Base-by-base conservation (phyloP, 192 early-diverging fungal genomes). In the Backusella sp. region DNA sequence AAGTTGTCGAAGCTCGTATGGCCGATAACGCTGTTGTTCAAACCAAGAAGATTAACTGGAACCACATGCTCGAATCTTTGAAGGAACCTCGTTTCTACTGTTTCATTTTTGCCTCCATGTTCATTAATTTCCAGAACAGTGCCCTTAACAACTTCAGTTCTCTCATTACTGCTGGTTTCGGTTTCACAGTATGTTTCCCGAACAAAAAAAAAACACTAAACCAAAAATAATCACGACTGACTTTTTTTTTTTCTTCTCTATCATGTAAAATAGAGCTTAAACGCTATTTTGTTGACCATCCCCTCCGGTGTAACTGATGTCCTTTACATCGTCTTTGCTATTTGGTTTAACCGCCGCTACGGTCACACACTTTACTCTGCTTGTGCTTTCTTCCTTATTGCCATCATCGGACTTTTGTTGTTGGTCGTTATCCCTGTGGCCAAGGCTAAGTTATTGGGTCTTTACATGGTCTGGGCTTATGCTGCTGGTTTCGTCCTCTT, bases 281-380 rank as follows among this genome's bases (percentile, higher is more conserved):
- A 79, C 34, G 39, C 78, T 15, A 66, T 79, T 69, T 73, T 79
- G 19, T 49, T 79, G 17, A 34, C 36, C 9, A 75, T 79, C 37
- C 78, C 78, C 17, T 46, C 49, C 28, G 78, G 78, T 36, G 23
- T 72, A 28, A 74, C 44, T 30, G 49, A 69, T 75, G 21, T 26
- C 14, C 11, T 75, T 15, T 35, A 39, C 9, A 71, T 79, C 23
- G 17, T 59, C 15, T 2, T 71, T 8, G 78, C 30, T 49, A 65
- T 56, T 19, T 79, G 78, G 78, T 21, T 52, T 32, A 74, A 71
- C 36, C 73, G 73, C 4, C 73, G 69, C 1, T 75, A 59, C 19
- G 56, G 69, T 71, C 35, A 79, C 37, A 69, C 69, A 39, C 52
- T 75, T 23, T 79, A 79, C 44, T 32, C 73, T 19, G 52, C 53